These are phyloP conservation scores for Hawksworthiomyces lignivorus DNA, from an alignment of 2,329 filamentous ascomycete genomes.

Conservation along the genomic window DNA sequence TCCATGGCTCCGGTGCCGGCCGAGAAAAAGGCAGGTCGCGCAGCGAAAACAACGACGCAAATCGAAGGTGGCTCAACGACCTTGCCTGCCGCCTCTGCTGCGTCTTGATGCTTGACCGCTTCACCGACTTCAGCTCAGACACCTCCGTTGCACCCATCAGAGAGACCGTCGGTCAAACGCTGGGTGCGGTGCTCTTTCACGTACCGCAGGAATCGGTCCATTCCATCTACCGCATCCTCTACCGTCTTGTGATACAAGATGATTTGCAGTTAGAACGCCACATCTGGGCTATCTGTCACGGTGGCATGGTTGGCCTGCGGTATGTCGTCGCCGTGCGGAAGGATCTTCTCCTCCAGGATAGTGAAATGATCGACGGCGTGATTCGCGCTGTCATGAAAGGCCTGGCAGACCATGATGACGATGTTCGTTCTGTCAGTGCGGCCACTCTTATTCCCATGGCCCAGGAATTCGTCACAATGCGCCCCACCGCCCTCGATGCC, in stretches of 20 bases:
- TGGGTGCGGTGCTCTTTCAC: slow-evolving; percentile 83
- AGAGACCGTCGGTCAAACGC: slow-evolving; percentile 88
- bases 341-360: slow-evolving; percentile 78
- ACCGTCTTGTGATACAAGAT: slow-evolving; percentile 85
- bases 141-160: slow-evolving; percentile 94
- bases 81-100: slow-evolving; percentile 90
- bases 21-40: slow-evolving; percentile 62
- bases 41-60: slow-evolving; percentile 68
- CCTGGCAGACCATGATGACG: slow-evolving; percentile 81
- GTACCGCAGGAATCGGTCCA: slow-evolving; percentile 73
- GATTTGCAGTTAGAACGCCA: slow-evolving; percentile 66
- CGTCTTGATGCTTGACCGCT: slow-evolving; percentile 94
- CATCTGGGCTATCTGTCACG: slow-evolving; percentile 92
- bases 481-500: slow-evolving; percentile 66
- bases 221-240: slow-evolving; percentile 74
- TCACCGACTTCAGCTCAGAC: slow-evolving; percentile 96
- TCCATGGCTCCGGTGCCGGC: slow-evolving; percentile 86
- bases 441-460: slow-evolving; percentile 96
- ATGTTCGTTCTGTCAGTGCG: slow-evolving; percentile 92
- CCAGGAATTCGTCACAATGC: slow-evolving; percentile 83
- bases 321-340: slow-evolving; percentile 95
- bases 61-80: slow-evolving; percentile 85
- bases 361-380: slow-evolving; percentile 83
- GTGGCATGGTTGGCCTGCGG: slow-evolving; percentile 92
- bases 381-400: slow-evolving; percentile 92